These are phyloP conservation scores for Dimargaris xerosporica DNA, from an alignment of 192 early-diverging fungal genomes.

Conservation along the genomic window DNA sequence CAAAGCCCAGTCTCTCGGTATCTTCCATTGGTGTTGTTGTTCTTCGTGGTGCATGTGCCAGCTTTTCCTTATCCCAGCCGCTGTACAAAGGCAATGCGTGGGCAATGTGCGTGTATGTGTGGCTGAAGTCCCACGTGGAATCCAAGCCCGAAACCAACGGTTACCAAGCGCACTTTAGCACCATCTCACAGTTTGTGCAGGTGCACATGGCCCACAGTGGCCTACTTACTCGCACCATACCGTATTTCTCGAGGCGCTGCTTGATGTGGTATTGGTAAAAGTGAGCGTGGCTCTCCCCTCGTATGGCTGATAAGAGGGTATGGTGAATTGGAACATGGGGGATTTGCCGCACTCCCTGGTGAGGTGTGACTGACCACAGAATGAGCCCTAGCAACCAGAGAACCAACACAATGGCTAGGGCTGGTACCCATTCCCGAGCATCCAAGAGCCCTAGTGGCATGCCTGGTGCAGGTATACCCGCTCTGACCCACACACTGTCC, in stretches of 20 bases:
- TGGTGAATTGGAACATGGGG: not conserved
- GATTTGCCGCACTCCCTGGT: not conserved
- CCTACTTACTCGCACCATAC: conserved; percentile 9
- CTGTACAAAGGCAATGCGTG: not conserved
- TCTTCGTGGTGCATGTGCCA: not conserved
- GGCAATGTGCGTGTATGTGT: not conserved
- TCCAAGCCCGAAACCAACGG: no score
- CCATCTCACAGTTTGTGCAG: no score
- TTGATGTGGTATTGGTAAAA: not conserved
- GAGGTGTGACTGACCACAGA: not conserved
- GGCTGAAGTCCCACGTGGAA: not conserved
- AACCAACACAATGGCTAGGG: no score
- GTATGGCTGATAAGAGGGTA: not conserved
- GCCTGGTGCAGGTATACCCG: no score
- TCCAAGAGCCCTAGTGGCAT: no score
- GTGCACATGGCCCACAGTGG: no score
- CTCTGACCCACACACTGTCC: no score
- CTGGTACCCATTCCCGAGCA: no score
- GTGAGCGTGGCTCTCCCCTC: conserved; percentile 8
- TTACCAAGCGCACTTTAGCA: no score
- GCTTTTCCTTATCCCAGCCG: not conserved
- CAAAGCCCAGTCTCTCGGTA: not conserved
- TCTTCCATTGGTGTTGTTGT: not conserved
- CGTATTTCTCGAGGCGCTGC: not conserved
- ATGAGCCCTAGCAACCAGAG: no score